These are phyloP conservation scores for Ophiostoma fasciatum DNA, from an alignment of 2,329 filamentous ascomycete genomes.

Conservation along the genomic window DNA sequence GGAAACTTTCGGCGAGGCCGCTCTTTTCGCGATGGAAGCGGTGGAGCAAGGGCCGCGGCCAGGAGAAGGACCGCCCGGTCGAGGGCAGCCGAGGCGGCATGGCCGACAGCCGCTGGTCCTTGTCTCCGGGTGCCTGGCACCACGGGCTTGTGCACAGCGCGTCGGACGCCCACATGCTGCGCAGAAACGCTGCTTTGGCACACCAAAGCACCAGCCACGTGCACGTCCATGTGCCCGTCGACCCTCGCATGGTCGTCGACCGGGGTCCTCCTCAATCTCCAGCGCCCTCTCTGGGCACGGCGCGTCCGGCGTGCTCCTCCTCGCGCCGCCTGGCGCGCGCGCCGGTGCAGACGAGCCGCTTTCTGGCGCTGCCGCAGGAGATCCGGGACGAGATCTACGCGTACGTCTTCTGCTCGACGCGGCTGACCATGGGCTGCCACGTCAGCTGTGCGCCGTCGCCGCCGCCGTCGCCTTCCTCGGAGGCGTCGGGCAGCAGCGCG, in stretches of 20 bases:
- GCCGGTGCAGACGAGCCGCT: slow-evolving; percentile 4
- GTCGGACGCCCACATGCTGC: background rate
- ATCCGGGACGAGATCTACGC: slow-evolving; percentile 12
- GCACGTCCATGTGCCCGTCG: too few species aligned
- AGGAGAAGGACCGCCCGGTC: background rate
- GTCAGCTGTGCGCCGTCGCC: slow-evolving; percentile 5
- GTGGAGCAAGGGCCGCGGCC: background rate
- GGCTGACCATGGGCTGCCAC: slow-evolving; percentile 11
- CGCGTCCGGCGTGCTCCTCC: too few species aligned
- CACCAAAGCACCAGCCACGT: too few species aligned
- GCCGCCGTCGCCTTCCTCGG: background rate
- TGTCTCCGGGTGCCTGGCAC: background rate
- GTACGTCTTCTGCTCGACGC: slow-evolving; percentile 10
- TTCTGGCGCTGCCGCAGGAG: slow-evolving; percentile 11
- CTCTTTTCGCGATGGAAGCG: slow-evolving; percentile 5
- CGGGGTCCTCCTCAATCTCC: too few species aligned
- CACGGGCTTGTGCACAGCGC: slow-evolving; percentile 1
- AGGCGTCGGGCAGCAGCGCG: background rate
- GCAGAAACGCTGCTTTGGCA: background rate
- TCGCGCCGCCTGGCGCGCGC: too few species aligned
- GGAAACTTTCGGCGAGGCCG: slow-evolving; percentile 1
- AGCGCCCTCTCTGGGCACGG: too few species aligned
- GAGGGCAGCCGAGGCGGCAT: background rate
- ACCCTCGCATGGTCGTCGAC: too few species aligned
- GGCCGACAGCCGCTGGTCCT: background rate